Evolutionary conservation across 257 asterid genomes (phyloP), one percentile per base, ranked within the genome.

Genomic region (Echites panduratus): DNA sequence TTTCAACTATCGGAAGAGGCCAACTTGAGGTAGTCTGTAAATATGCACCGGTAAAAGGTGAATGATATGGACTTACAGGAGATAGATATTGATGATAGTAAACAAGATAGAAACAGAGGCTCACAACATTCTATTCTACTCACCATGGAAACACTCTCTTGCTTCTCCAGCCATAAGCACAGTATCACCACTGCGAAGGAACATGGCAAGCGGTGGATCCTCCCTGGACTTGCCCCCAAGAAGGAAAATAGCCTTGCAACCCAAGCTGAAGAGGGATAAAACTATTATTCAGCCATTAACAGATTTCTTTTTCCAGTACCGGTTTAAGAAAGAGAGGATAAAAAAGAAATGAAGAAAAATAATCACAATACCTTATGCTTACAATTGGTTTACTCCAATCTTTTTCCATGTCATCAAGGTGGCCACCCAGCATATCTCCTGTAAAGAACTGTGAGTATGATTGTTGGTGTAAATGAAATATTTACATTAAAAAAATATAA

Each of bases 361-460:
- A 69, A 76, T 26, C 38, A 40, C 3, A 72, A 71, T 78, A 91
- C 98, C 98, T 94, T 85, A 94, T 85, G 95, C 99, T 94, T 64
- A 94, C 97, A 58, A 94, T 94, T 56, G 99, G 99, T 80, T 91
- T 91, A 81, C 92, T 91, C 99, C 97, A 94, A 83, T 94, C 99
- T 67, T 89, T 86, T 80, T 94, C 99, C 99, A 91, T 91, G 85
- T 94, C 99, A 80, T 94, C 99, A 38, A 94, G 95, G 89, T 94
- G 99, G 75, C 99, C 97, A 35, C 99, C 99, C 32, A 94, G 93
- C 85, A 82, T 89, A 79, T 91, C 97, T 61, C 94, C 98, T 90
- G 85, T 80, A 77, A 75, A 47, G 73, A 81, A 68, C 29, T 8
- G 17, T 19, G 7, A 64, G 27, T 27, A 19, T 64, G 49, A 19